Evolutionary conservation across 2,329 filamentous ascomycete species (phyloP), one percentile per base, ranked within the genome.

Genomic region (Triangularia verruculosa): DNA sequence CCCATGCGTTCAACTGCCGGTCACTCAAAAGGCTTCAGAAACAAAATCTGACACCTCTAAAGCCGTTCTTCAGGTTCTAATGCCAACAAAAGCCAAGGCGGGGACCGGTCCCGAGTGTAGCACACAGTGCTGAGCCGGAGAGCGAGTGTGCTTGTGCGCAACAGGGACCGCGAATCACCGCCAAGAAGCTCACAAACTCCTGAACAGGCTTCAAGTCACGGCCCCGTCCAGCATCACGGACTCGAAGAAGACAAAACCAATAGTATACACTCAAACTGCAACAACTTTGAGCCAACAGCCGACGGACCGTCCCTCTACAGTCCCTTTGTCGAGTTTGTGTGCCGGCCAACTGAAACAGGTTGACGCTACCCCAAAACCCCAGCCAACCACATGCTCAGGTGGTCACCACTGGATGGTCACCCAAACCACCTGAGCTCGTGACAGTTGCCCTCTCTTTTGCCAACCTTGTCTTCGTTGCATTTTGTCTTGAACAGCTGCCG

Each of bases 351-450:
- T 65, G 61, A 67, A 57, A 67, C 65, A 59, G 2, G 9, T 63
- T 39, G 17, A 66, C 39, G 55, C 54, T 59, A 59, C 60, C 54
- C 51, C 51, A 54, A 54, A 27, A 27, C 20, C 15, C 25, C 59
- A 57, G 53, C 22, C 43, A 13, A 7, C 39, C 61, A 59, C 30
- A 57, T 28, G 66, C 69, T 70, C 70, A 70, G 69, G 68, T 70
- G 70, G 66, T 63, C 57, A 51, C 51, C 60, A 25, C 39, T 17
- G 13, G 17, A 57, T 52, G 57, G 62, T 62, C 57, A 67, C 64
- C 51, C 22, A 32, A 56, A 39, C 53, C 61, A 54, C 28, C 28
- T 30, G 58, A 61, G 67, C 69, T 56, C 66, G 68, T 71, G 69
- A 70, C 69, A 63, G 39, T 20, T 24, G 39, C 25, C 5, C 34